These are phyloP conservation scores for Apiotrichum laibachii DNA, from an alignment of 1,284 basidiomycete genomes.

Conservation along the genomic window DNA sequence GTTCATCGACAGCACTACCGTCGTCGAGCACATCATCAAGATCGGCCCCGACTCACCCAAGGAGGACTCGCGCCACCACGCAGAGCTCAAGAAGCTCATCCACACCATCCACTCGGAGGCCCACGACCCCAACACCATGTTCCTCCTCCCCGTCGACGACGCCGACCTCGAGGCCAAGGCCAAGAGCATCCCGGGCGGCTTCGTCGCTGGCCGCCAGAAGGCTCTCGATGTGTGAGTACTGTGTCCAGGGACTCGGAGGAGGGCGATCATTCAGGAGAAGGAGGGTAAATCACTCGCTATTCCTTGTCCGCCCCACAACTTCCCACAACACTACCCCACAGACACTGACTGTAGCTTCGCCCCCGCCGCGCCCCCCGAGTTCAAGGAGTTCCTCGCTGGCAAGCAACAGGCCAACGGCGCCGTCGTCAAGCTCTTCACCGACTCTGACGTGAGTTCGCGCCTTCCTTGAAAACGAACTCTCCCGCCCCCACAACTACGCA, in stretches of 20 bases:
- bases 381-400: conserved; percentile 58
- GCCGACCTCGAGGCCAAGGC: conserved; percentile 57
- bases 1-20: conserved; percentile 41
- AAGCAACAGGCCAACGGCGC: conserved; percentile 57
- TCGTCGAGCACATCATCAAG: conserved; percentile 56
- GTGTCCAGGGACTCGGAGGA: too few relatives aligned
- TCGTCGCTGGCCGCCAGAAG: conserved; percentile 57
- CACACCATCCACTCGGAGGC: conserved; percentile 57
- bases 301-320: too few relatives aligned
- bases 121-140: conserved; percentile 59
- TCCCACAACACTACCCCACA: too few relatives aligned
- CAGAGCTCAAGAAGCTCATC: conserved; percentile 37
- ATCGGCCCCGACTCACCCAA: conserved; percentile 52
- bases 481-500: not conserved
- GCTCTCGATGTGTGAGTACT: conserved; percentile 28
- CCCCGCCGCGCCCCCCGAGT: conserved; percentile 53
- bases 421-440: conserved; percentile 49
- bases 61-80: conserved; percentile 29
- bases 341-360: conserved; percentile 45
- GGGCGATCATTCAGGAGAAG: too few relatives aligned
- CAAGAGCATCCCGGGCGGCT: conserved; percentile 46
- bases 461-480: not conserved
- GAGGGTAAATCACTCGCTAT: too few relatives aligned
- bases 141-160: conserved; percentile 57
- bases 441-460: conserved; percentile 29